phyloP scores from a whole-genome alignment of 176 grass and related monocot species.

The Avena insularis region DNA sequence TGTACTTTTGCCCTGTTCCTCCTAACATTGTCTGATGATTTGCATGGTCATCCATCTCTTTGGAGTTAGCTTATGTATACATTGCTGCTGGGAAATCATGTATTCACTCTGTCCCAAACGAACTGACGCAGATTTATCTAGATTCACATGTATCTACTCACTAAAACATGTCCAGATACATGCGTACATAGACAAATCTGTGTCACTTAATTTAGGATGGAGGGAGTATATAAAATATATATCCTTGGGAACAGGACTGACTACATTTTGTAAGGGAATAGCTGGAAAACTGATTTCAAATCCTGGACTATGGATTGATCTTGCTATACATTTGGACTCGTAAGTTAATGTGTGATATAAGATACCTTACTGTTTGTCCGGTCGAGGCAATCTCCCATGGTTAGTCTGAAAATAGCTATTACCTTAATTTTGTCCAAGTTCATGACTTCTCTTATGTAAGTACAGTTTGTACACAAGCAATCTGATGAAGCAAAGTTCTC shows the following conservation, averaged over 20 bases:
- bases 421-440: conserved; percentile 7
- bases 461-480: conserved; percentile 18
- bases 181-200: too few relatives aligned
- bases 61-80: conserved; percentile 21
- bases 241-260: neutral
- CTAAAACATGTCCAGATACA: too few relatives aligned
- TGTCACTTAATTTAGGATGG: too few relatives aligned
- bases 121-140: too few relatives aligned
- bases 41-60: conserved; percentile 6
- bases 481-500: conserved; percentile 7
- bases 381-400: neutral
- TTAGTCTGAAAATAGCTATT: conserved; percentile 2
- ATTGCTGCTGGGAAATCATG: neutral
- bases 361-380: conserved; percentile 19
- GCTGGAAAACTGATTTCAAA: conserved; percentile 3
- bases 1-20: neutral
- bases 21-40: neutral
- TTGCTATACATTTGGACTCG: neutral
- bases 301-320: conserved; percentile 7
- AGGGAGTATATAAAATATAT: neutral
- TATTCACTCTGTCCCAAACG: too few relatives aligned
- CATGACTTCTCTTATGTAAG: neutral
- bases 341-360: conserved; percentile 17
- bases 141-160: too few relatives aligned
- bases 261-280: conserved; percentile 5